phyloP scores from a whole-genome alignment of 2,329 filamentous ascomycete species.

The Hypomyces rosellus region DNA sequence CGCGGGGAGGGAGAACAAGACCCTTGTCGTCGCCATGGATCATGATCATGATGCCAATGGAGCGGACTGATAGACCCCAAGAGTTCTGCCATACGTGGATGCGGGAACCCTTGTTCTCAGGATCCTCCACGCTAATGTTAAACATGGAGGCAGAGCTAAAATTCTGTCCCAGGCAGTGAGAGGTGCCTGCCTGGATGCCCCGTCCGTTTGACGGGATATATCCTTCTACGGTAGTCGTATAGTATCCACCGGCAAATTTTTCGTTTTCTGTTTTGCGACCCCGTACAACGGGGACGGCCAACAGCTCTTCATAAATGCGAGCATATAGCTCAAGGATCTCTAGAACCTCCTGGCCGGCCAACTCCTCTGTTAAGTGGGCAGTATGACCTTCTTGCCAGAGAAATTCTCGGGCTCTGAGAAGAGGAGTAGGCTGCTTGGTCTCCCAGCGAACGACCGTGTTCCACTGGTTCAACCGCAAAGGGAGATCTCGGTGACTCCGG shows the following conservation, averaged over 20 bases:
- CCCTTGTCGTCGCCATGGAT: conserved; percentile 95
- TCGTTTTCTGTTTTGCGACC: conserved; percentile 95
- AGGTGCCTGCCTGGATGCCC: conserved; percentile 94
- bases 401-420: conserved; percentile 90
- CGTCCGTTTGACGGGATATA: conserved; percentile 94
- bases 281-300: conserved; percentile 91
- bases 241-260: conserved; percentile 94
- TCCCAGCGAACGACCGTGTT: conserved; percentile 92
- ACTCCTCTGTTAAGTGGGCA: conserved; percentile 78
- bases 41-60: conserved; percentile 98
- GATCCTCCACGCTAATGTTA: conserved; percentile 93
- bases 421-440: conserved; percentile 84
- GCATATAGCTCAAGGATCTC: conserved; percentile 93
- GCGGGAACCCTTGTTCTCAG: conserved; percentile 69
- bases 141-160: conserved; percentile 89
- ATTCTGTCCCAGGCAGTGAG: conserved; percentile 92
- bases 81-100: conserved; percentile 97
- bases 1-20: conserved; percentile 83
- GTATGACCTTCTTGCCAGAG: conserved; percentile 96
- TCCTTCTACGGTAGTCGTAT: conserved; percentile 93
- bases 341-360: conserved; percentile 77
- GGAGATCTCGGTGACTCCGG: conserved; percentile 89
- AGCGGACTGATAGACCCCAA: conserved; percentile 95
- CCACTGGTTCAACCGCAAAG: conserved; percentile 94
- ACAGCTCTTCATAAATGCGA: conserved; percentile 83